Percentiles rank a stretch among this genome's conserved stretches.
Evolutionary conservation across 2,329 filamentous ascomycete genomes (phyloP).

Genomic region (Macrophomina phaseolina): DNA sequence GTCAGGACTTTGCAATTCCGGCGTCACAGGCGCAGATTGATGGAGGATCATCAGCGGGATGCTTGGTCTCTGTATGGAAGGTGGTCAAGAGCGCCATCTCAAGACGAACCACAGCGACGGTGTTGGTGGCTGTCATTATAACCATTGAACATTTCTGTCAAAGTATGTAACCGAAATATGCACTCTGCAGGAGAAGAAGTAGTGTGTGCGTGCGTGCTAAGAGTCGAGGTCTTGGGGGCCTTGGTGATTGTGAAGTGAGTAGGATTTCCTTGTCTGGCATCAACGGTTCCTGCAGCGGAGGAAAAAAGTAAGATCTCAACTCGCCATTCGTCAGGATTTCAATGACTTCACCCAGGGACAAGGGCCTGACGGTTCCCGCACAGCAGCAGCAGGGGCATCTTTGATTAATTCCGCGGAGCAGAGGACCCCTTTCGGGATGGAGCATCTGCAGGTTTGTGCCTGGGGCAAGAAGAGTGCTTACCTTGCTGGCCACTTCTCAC

Average conservation of each 20-base stretch:
- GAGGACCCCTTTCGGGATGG: not conserved
- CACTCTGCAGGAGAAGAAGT: not conserved
- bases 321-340: not conserved
- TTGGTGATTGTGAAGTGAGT: not conserved
- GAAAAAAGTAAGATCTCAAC: not conserved
- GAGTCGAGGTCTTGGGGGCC: not conserved
- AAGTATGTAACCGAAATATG: conserved; percentile 1
- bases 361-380: not conserved
- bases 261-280: not conserved
- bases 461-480: conserved; percentile 9
- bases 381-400: not conserved
- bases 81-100: not conserved
- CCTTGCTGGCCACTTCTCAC: conserved; percentile 7
- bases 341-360: not conserved
- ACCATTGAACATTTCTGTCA: not conserved
- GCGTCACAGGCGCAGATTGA: not conserved
- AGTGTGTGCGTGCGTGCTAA: not conserved
- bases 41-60: not conserved
- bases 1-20: not conserved
- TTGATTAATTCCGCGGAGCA: conserved; percentile 24
- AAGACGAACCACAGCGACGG: not conserved
- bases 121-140: not conserved
- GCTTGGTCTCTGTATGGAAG: not conserved
- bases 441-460: not conserved
- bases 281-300: not conserved